phyloP scores from a whole-genome alignment of 345 rosid species.

The Populus deltoides region DNA sequence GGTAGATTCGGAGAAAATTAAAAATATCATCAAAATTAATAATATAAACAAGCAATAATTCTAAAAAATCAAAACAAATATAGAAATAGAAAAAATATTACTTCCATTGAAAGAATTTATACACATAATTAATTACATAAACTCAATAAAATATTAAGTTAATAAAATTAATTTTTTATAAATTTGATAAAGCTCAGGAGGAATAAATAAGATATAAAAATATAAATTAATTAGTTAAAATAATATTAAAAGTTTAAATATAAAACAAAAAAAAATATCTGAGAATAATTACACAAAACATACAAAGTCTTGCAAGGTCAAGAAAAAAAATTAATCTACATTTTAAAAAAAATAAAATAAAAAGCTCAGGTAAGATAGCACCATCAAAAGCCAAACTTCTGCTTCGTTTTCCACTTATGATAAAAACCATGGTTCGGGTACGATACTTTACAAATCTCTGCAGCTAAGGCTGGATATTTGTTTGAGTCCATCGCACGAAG shows the following conservation, averaged over 20 bases:
- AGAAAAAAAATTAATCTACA: conserved; percentile 7
- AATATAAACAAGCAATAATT: too few relatives aligned
- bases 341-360: neutral
- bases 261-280: fast-evolving
- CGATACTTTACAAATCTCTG: neutral
- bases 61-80: neutral
- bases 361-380: conserved; percentile 62
- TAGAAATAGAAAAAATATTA: too few relatives aligned
- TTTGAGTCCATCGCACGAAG: conserved; percentile 17
- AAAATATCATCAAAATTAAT: too few relatives aligned
- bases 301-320: conserved; percentile 28
- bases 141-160: too few relatives aligned
- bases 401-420: neutral
- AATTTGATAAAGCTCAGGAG: conserved; percentile 18
- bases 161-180: too few relatives aligned
- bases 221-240: neutral
- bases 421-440: neutral
- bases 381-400: conserved; percentile 17
- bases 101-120: too few relatives aligned
- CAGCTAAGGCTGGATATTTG: neutral
- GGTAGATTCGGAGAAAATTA: too few relatives aligned
- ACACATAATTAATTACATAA: too few relatives aligned
- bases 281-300: neutral
- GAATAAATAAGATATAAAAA: neutral
- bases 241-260: neutral